Percentiles rank a stretch among this genome's conserved stretches.
Conservation (phyloP, 139 green algal genomes). For the Chlorella sp. region DNA sequence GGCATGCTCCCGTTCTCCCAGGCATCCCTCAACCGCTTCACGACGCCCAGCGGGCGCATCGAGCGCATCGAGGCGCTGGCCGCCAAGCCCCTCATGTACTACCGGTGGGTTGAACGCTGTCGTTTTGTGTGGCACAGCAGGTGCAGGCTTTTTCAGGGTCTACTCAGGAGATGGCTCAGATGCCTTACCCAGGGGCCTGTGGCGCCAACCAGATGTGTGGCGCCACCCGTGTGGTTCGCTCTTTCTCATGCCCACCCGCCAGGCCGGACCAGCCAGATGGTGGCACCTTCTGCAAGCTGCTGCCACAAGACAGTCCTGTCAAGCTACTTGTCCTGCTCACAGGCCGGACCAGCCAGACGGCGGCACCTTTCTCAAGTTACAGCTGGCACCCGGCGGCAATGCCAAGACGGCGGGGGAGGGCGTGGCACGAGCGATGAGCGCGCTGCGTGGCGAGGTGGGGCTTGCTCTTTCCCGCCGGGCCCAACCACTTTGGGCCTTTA, state of each 20-base stretch:
- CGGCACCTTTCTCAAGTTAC: slow-evolving; percentile 44
- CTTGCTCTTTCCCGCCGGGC: no score
- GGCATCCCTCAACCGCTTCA: slow-evolving; percentile 33
- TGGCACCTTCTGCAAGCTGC: slow-evolving; percentile 42
- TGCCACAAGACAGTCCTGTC: no score
- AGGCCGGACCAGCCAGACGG: slow-evolving; percentile 53
- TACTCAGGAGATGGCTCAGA: no score
- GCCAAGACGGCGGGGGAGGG: slow-evolving; percentile 36
- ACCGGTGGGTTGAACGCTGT: slow-evolving; percentile 1
- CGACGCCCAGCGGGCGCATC: slow-evolving; percentile 51
- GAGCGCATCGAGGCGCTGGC: slow-evolving; percentile 35
- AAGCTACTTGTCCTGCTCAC: background rate
- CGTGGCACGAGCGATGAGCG: slow-evolving; percentile 21
- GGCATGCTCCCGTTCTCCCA: no score
- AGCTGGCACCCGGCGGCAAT: slow-evolving; percentile 31
- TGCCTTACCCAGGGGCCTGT: no score
- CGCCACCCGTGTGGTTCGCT: no score
- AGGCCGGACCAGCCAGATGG: slow-evolving; percentile 53
- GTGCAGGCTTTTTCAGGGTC: no score
- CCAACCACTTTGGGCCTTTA: no score
- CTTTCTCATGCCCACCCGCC: background rate
- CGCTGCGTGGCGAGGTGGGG: background rate
- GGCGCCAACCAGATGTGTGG: no score
- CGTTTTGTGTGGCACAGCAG: background rate
- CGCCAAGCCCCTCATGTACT: slow-evolving; percentile 72